phyloP scores from a whole-genome alignment of 176 grass and related monocot genomes.

The Avena insularis region DNA sequence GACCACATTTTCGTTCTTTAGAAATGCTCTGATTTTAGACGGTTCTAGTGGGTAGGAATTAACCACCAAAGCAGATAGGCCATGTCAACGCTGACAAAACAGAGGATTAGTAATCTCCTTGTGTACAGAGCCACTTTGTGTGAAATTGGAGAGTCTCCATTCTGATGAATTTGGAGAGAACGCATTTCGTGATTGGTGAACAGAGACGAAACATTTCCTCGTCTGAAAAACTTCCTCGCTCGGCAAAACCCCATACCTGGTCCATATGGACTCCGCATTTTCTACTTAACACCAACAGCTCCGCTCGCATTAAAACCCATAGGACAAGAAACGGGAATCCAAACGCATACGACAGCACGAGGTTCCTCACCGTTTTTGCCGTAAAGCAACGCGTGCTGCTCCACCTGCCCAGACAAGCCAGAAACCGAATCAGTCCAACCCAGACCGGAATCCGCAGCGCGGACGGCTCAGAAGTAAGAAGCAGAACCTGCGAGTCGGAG shows the following conservation, averaged over 20 bases:
- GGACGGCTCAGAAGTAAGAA: constrained; percentile 13
- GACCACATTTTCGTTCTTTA: constrained; percentile 9
- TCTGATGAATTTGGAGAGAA: not conserved
- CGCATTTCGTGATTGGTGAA: too few relatives aligned
- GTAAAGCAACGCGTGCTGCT: constrained; percentile 69
- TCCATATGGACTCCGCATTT: too few relatives aligned
- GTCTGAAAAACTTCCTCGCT: too few relatives aligned
- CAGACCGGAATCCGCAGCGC: not conserved
- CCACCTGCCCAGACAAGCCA: constrained; percentile 63
- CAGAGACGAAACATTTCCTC: too few relatives aligned
- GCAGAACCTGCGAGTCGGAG: constrained; percentile 80
- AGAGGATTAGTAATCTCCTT: too few relatives aligned
- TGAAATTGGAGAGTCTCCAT: not conserved
- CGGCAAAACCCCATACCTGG: too few relatives aligned
- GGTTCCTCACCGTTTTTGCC: constrained; percentile 73
- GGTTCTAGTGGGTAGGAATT: not conserved
- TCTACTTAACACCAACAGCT: not conserved
- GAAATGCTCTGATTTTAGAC: constrained; percentile 17
- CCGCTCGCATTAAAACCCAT: not conserved
- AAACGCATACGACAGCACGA: not conserved
- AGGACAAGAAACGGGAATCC: not conserved
- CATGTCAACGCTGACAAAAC: too few relatives aligned
- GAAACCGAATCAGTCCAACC: constrained; percentile 34
- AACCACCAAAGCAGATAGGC: not conserved
- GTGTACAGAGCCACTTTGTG: not conserved